Conservation (phyloP, 768 basidiomycete species). For the Cyathus striatus region DNA sequence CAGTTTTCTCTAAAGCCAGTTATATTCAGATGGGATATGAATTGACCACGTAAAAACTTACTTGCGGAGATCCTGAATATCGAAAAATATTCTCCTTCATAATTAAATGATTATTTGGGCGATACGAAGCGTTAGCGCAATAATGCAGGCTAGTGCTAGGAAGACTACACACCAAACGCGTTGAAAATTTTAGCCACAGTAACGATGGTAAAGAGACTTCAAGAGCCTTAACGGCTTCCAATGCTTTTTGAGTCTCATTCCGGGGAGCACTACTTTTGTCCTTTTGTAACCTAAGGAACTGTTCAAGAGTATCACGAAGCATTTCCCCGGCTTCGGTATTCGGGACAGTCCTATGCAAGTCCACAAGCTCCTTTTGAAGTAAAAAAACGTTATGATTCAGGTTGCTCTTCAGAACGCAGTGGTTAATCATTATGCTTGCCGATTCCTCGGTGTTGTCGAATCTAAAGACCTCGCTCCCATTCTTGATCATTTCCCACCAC, state of each 20-base stretch:
- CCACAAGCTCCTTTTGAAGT: slow-evolving; percentile 16
- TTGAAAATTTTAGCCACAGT: too few species aligned
- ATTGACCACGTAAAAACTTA: too few species aligned
- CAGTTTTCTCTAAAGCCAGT: too few species aligned
- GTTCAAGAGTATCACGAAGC: slow-evolving; percentile 4
- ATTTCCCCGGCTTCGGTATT: slow-evolving; percentile 22
- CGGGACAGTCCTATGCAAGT: slow-evolving; percentile 18
- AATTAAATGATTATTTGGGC: too few species aligned
- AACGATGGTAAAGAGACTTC: too few species aligned
- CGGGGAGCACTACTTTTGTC: not conserved
- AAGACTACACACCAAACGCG: too few species aligned
- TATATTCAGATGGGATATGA: too few species aligned
- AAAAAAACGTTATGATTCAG: slow-evolving; percentile 2
- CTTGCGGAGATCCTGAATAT: too few species aligned
- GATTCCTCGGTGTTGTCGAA: slow-evolving; percentile 9
- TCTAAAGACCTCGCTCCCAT: slow-evolving; percentile 9
- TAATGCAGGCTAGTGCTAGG: too few species aligned
- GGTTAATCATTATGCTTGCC: slow-evolving; percentile 14
- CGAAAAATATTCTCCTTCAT: too few species aligned
- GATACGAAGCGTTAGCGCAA: too few species aligned
- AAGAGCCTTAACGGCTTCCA: too few species aligned
- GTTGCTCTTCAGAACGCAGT: slow-evolving; percentile 11
- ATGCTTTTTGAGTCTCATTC: not conserved
- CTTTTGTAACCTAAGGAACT: slow-evolving; percentile 7
- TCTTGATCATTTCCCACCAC: slow-evolving; percentile 10